A percentile compares a stretch with the other conserved stretches of the same genome.
Evolutionary conservation across 352 stramenopile species (phyloP).

Genomic region (Globisporangium viniferum): DNA sequence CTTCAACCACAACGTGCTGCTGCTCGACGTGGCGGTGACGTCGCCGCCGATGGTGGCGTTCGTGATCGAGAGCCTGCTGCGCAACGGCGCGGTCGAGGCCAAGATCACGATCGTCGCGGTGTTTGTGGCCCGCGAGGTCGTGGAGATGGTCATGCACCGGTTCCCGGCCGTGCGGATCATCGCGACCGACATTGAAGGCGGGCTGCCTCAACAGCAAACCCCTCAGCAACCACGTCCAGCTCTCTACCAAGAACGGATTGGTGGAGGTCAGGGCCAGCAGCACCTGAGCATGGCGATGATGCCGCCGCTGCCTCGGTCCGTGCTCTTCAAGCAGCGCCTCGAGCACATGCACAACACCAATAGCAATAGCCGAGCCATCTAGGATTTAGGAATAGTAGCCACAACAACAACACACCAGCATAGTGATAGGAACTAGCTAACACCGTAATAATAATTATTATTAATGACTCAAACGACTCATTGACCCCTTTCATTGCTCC

Average conservation of each 20-base stretch:
- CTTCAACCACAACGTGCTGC: conserved; percentile 15
- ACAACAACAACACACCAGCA: background rate
- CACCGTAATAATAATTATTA: background rate
- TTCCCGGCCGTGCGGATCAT: conserved; percentile 15
- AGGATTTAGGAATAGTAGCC: background rate
- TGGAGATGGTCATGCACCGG: conserved; percentile 11
- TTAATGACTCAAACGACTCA: background rate
- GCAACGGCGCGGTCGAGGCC: conserved; percentile 14
- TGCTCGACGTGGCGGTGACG: conserved; percentile 14
- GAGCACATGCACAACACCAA: conserved; percentile 10
- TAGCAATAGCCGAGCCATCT: background rate
- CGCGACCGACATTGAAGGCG: conserved; percentile 14
- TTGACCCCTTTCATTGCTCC: background rate
- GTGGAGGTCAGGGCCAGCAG: background rate
- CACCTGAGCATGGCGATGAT: too few relatives aligned
- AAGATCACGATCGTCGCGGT: conserved; percentile 17
- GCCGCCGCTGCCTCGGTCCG: conserved; percentile 8
- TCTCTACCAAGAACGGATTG: conserved; percentile 10
- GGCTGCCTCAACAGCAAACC: background rate
- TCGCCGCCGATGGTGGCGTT: conserved; percentile 13
- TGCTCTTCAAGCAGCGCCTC: conserved; percentile 19
- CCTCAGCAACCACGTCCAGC: background rate
- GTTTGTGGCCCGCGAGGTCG: conserved; percentile 12
- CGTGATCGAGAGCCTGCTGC: conserved; percentile 14
- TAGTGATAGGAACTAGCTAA: background rate